Percentiles rank a stretch among this genome's conserved stretches.
phyloP scores from a whole-genome alignment of 768 basidiomycete genomes.

The Multifurca ochricompacta region DNA sequence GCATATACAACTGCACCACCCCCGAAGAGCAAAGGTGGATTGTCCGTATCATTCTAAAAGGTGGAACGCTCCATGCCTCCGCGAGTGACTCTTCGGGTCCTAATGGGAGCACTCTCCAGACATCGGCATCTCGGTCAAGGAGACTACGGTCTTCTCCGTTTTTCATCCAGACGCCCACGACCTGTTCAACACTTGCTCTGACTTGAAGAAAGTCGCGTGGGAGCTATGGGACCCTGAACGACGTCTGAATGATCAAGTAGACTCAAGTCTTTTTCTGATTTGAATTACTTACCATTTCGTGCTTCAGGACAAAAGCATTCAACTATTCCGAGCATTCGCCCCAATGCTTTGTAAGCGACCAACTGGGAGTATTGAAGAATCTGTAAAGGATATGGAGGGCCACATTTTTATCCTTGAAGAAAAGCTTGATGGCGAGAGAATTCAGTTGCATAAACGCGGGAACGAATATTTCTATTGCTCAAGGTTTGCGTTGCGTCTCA shows the following conservation, averaged over 20 bases:
- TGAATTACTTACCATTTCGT: not conserved
- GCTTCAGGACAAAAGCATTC: slow-evolving; percentile 70
- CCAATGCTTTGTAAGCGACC: slow-evolving; percentile 95
- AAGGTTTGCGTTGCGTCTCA: slow-evolving; percentile 38
- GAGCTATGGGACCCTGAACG: slow-evolving; percentile 71
- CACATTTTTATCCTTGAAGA: slow-evolving; percentile 87
- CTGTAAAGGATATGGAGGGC: slow-evolving; percentile 77
- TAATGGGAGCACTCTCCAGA: slow-evolving; percentile 41
- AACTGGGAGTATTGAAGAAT: slow-evolving; percentile 69
- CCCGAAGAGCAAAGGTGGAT: slow-evolving; percentile 93
- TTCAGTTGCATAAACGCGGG: slow-evolving; percentile 90
- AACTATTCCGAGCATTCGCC: slow-evolving; percentile 78
- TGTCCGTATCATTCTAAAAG: slow-evolving; percentile 92
- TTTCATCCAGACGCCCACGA: slow-evolving; percentile 95
- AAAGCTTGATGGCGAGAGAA: slow-evolving; percentile 94
- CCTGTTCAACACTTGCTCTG: slow-evolving; percentile 93
- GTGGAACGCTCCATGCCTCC: slow-evolving; percentile 32
- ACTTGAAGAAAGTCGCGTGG: slow-evolving; percentile 90
- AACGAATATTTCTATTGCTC: slow-evolving; percentile 92
- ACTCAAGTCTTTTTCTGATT: not conserved
- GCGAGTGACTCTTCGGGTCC: not conserved
- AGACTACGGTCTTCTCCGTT: slow-evolving; percentile 83
- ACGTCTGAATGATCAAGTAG: slow-evolving; percentile 56
- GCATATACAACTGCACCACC: slow-evolving; percentile 71
- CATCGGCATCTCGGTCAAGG: slow-evolving; percentile 87